Evolutionary conservation across 2,329 filamentous ascomycete species (phyloP), one percentile per base, ranked within the genome.

Genomic region (Ascochyta viciae-villosae): DNA sequence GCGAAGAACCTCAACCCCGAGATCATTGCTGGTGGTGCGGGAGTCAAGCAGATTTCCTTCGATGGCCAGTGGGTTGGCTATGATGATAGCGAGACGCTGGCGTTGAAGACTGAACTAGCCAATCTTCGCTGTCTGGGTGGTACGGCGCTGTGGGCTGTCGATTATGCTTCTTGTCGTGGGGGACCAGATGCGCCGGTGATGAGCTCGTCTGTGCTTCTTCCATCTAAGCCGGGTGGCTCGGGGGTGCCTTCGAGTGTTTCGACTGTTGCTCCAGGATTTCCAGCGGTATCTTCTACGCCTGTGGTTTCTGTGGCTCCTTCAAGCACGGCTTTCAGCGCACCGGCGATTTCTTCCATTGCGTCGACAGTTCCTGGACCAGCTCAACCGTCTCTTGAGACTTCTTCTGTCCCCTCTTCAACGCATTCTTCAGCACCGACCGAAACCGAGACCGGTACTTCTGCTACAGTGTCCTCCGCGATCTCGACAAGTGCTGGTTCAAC

Each of bases 61-160:
- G 64, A 71, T 3, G 60, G 74, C 23, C 75, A 80, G 54, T 80
- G 76, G 76, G 68, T 79, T 12, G 72, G 69, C 1, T 80, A 73
- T 49, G 77, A 80, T 52, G 76, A 80, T 53, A 50, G 38, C 0
- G 57, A 72, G 4, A 80, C 77, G 3, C 38, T 61, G 12, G 44
- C 15, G 2, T 40, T 59, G 46, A 67, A 64, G 46, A 34, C 48
- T 3, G 55, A 55, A 27, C 45, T 68, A 2, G 68, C 68, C 0
- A 66, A 68, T 29, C 40, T 64, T 31, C 61, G 58, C 10, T 70
- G 68, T 27, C 56, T 71, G 15, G 65, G 66, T 33, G 68, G 68
- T 16, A 67, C 63, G 15, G 58, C 60, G 15, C 54, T 65, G 2
- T 71, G 68, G 66, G 60, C 63, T 9, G 54, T 68, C 10, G 61